These are phyloP conservation scores for Hanseniaspora uvarum DNA, from an alignment of 1,139 yeast species.

Conservation along the genomic window DNA sequence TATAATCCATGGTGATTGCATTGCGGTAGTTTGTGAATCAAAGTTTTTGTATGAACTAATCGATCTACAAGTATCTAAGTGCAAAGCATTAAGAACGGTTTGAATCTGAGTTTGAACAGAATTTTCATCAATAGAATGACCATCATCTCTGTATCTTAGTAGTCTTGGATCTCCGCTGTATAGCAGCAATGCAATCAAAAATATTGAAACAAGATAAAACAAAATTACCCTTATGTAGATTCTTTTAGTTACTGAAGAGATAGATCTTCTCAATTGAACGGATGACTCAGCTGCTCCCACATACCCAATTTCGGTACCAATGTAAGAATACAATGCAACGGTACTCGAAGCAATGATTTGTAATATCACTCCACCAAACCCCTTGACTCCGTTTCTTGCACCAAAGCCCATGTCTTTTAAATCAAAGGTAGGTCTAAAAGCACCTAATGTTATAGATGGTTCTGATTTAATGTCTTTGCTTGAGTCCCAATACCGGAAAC, in stretches of 20 bases:
- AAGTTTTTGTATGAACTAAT: not conserved
- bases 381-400: constrained; percentile 45
- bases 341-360: constrained; percentile 55
- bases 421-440: constrained; percentile 62
- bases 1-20: constrained; percentile 13
- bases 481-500: constrained; percentile 58
- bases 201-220: constrained; percentile 60
- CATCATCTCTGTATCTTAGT: constrained; percentile 37
- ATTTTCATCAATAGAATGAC: not conserved
- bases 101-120: not conserved
- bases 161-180: constrained; percentile 62
- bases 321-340: constrained; percentile 61
- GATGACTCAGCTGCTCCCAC: constrained; percentile 81
- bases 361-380: constrained; percentile 52
- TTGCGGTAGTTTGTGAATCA: not conserved
- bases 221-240: constrained; percentile 64
- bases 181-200: constrained; percentile 54
- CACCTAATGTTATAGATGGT: constrained; percentile 46
- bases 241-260: constrained; percentile 67
- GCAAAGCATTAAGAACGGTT: not conserved
- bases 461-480: constrained; percentile 41
- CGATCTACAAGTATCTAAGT: not conserved
- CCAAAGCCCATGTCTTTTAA: constrained; percentile 43
- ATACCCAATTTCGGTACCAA: constrained; percentile 74
- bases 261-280: constrained; percentile 58